These are phyloP conservation scores for Arthrobotrys sphaeroides DNA, from an alignment of 2,329 filamentous ascomycete species.

Conservation along the genomic window DNA sequence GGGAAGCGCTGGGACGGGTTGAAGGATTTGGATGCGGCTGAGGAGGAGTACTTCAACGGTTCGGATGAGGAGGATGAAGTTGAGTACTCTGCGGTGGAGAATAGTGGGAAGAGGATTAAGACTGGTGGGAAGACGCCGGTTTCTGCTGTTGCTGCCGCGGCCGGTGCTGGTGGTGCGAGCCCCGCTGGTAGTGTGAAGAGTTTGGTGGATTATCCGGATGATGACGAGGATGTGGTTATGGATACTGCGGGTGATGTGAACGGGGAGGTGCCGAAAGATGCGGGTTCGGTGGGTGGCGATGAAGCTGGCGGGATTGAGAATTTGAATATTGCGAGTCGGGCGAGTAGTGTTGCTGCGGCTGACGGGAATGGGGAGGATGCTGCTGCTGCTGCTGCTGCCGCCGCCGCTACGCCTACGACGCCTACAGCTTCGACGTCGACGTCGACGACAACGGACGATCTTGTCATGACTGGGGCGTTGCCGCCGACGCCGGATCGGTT, in stretches of 20 bases:
- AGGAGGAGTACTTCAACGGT: slow-evolving; percentile 93
- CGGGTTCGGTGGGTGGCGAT: slow-evolving; percentile 57
- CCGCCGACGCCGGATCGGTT: slow-evolving; percentile 75
- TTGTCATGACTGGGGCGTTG: slow-evolving; percentile 58
- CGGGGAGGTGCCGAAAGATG: slow-evolving; percentile 55
- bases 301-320: slow-evolving; percentile 38
- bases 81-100: slow-evolving; percentile 61
- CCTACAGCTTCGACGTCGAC: slow-evolving; percentile 18
- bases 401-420: neutral
- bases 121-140: slow-evolving; percentile 58
- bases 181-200: slow-evolving; percentile 73
- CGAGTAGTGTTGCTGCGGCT: slow-evolving; percentile 25
- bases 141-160: slow-evolving; percentile 61
- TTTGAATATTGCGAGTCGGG: slow-evolving; percentile 39
- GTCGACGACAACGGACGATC: slow-evolving; percentile 20
- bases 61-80: slow-evolving; percentile 81
- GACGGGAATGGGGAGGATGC: slow-evolving; percentile 11
- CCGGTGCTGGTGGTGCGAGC: slow-evolving; percentile 74
- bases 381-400: neutral
- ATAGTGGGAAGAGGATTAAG: slow-evolving; percentile 57
- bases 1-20: slow-evolving; percentile 74
- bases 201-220: slow-evolving; percentile 90
- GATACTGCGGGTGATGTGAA: slow-evolving; percentile 66
- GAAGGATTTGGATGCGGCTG: slow-evolving; percentile 82
- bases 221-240: slow-evolving; percentile 77